Base-by-base conservation (phyloP, 768 basidiomycete genomes). In the Leucocoprinus sp. region DNA sequence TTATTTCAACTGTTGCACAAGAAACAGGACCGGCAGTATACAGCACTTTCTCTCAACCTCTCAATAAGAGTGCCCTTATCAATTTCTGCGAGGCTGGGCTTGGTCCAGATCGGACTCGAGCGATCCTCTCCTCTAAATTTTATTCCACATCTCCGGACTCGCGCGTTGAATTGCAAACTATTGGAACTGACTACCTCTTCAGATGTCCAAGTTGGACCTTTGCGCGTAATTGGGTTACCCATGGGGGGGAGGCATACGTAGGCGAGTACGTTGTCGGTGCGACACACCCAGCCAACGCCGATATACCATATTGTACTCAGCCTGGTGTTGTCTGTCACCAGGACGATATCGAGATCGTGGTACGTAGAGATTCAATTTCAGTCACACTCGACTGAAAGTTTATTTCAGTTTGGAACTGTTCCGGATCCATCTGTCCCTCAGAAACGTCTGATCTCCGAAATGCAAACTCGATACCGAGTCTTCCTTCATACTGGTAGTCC, bases 321-420 rank as follows among this genome's bases (percentile, higher is more conserved):
- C 27, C 66, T 23, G 80, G 78, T 27, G 60, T 65, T 24, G 80
- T 87, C 29, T 89, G 86, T 62, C 86, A 88, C 59, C 74, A 88
- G 58, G 87, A 89, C 58, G 88, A 91, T 55, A 89, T 90, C 49
- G 64, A 81, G 65, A 80, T 85, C 57, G 74, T 89, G 49, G 82
- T 82, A 64, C 48, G 80, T 72, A 23, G 23, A 42, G 19, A 38
- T 36, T 35, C 5, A 35, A 45, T 42, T 15, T 26, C 23, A 35
- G 33, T 31, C 33, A 37, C 21, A 38, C 24, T 7, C 41, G 31
- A 29, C 42, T 51, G n/a, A 33, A 52, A 42, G 23, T 45, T 43
- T 47, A 48, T 40, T 43, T 22, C 35, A 70, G 66, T 73, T 72
- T 53, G 83, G 82, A 43, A 83, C 83, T 0, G 74, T 69, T 23